Evolutionary conservation across 345 rosid species (phyloP).

Genomic region (Sisymbrium altissimum): DNA sequence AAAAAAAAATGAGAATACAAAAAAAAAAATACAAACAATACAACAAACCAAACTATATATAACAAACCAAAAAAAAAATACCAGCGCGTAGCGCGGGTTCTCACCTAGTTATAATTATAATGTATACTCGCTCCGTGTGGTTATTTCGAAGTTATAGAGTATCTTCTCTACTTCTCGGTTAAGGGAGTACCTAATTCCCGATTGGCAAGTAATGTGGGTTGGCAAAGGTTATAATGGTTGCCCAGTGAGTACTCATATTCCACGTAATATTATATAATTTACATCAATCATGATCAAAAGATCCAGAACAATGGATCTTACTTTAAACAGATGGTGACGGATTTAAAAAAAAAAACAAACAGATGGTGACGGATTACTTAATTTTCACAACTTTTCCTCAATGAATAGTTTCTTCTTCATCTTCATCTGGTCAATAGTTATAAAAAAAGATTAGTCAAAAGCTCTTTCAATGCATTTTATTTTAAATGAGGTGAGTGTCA

Average conservation of each 20-base stretch:
- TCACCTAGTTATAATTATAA: neutral
- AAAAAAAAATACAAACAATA: no score
- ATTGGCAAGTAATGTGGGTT: neutral
- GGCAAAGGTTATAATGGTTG: neutral
- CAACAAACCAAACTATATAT: no score
- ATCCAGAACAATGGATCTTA: constrained; percentile 14
- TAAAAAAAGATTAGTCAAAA: neutral
- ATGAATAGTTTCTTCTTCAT: neutral
- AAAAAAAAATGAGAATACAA: no score
- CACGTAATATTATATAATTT: neutral
- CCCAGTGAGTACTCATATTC: neutral
- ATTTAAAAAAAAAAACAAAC: no score
- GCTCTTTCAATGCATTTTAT: neutral
- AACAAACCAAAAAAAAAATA: no score
- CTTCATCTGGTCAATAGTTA: no score
- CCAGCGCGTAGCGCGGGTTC: no score
- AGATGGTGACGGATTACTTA: constrained; percentile 9
- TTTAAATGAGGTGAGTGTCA: neutral
- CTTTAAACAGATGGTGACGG: constrained; percentile 21
- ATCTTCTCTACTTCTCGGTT: neutral
- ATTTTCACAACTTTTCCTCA: neutral
- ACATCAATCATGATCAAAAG: constrained; percentile 20
- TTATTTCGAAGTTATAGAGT: neutral
- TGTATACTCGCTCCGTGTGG: neutral
- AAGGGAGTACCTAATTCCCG: neutral